Evolutionary conservation across 768 basidiomycete species (phyloP), one percentile per base, ranked within the genome.

Genomic region (Amanita fuliginea): DNA sequence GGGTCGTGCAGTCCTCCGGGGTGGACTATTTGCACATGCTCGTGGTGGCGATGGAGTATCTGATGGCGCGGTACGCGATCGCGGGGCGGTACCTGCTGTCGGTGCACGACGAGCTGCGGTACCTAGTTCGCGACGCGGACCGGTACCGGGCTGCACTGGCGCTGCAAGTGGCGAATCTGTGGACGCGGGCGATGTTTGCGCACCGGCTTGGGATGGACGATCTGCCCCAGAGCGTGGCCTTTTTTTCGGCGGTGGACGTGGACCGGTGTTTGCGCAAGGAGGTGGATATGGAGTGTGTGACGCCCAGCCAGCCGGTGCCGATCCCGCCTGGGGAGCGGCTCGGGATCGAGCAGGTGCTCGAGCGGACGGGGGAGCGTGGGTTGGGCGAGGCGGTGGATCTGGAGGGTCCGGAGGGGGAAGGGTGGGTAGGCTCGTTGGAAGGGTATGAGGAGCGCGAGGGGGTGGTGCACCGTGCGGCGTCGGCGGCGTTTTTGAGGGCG

Each of bases 1-100:
- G 96, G 96, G 96, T 94, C 43, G 96, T 98, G 5, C 96, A 98
- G 59, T 97, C 94, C 3, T 96, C 93, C 0, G 96, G 95, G 3
- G 95, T 98, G 37, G 96, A 98, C 64, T 98, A 99, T 61, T 82
- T 98, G 7, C 96, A 99, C 59, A 80, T 99, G 34, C 77, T 98
- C 52, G 91, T 99, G 59, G 90, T 94, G 42, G 78, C 91, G 4
- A 98, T 97, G 94, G 80, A 92, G 53, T 75, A 95, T 62, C 77
- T 99, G 33, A 81, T 84, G 49, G 63, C 66, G 40, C 82, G 78
- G 47, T 98, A 94, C 67, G 67, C 76, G 55, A 96, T 98, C 59
- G 59, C 85, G 9, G 94, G 94, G 1, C 78, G 96, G 6, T 99
- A 95, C 64, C 81, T 99, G 40, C 84, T 98, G 43, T 97, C 93